These are phyloP conservation scores for Nothopassalora personata DNA, from an alignment of 2,329 filamentous ascomycete species.

Conservation along the genomic window DNA sequence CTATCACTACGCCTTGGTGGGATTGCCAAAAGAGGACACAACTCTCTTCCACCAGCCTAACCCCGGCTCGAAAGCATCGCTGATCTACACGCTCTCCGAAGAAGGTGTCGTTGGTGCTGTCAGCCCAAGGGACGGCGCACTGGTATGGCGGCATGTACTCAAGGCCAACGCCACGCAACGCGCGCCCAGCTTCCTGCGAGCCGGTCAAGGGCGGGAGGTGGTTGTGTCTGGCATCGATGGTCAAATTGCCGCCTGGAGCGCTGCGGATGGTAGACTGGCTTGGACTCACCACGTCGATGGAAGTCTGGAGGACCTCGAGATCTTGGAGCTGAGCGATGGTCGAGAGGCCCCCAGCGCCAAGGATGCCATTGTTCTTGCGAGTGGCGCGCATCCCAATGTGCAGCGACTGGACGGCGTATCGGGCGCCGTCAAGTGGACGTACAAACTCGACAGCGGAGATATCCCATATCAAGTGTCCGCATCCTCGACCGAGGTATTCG, in stretches of 20 bases:
- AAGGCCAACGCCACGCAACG: slow-evolving; percentile 35
- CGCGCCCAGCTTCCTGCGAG: slow-evolving; percentile 51
- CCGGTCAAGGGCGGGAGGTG: slow-evolving; percentile 73
- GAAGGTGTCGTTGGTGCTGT: slow-evolving; percentile 78
- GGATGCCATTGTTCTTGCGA: slow-evolving; percentile 66
- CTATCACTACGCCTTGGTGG: slow-evolving; percentile 86
- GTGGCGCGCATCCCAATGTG: slow-evolving; percentile 54
- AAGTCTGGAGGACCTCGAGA: slow-evolving; percentile 64
- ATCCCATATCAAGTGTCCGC: slow-evolving; percentile 69
- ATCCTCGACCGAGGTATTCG: slow-evolving; percentile 65
- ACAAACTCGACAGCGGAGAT: slow-evolving; percentile 59
- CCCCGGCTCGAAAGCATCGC: slow-evolving; percentile 73
- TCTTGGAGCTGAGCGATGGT: slow-evolving; percentile 63
- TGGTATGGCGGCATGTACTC: slow-evolving; percentile 82
- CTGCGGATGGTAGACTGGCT: slow-evolving; percentile 68
- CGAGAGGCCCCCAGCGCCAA: slow-evolving; percentile 43
- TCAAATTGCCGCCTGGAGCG: slow-evolving; percentile 75
- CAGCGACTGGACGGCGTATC: slow-evolving; percentile 67
- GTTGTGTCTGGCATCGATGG: slow-evolving; percentile 67
- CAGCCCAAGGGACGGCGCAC: slow-evolving; percentile 75
- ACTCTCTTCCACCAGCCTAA: slow-evolving; percentile 94
- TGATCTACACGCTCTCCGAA: slow-evolving; percentile 88
- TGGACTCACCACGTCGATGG: slow-evolving; percentile 64
- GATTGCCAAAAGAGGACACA: slow-evolving; percentile 71
- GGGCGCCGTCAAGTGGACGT: slow-evolving; percentile 75